Evolutionary conservation across 371 early-diverging fungal species (phyloP).

Genomic region (Chytridium lagenaria): DNA sequence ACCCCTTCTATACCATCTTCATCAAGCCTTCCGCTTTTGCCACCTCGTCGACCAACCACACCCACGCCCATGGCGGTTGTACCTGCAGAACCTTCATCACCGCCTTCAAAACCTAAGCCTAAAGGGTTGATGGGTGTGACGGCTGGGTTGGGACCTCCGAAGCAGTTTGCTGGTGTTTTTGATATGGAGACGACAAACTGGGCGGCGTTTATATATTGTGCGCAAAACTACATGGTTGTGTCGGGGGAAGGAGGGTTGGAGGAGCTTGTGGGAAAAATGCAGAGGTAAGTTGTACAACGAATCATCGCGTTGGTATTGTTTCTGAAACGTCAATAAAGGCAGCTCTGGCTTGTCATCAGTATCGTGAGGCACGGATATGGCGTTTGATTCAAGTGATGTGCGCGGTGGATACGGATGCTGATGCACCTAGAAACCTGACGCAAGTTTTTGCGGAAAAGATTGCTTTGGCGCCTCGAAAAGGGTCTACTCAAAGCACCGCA

Average conservation of each 20-base stretch:
- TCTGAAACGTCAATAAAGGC: constrained; percentile 52
- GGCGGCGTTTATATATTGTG: constrained; percentile 67
- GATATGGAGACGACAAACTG: constrained; percentile 37
- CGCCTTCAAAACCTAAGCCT: constrained; percentile 7
- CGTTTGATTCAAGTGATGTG: constrained; percentile 72
- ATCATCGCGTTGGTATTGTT: constrained; percentile 8
- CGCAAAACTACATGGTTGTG: constrained; percentile 66
- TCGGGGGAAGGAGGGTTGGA: constrained; percentile 48
- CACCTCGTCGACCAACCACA: not conserved
- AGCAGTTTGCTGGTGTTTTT: constrained; percentile 45
- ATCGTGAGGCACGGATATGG: constrained; percentile 82
- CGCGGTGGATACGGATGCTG: constrained; percentile 33
- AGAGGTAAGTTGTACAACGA: constrained; percentile 49
- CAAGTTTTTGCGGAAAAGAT: not conserved
- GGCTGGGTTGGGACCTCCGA: constrained; percentile 25
- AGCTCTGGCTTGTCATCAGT: constrained; percentile 69
- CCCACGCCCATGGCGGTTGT: constrained; percentile 12
- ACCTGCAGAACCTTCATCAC: constrained; percentile 25
- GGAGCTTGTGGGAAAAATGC: constrained; percentile 72
- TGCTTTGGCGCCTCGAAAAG: too few relatives aligned
- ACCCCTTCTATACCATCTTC: not conserved
- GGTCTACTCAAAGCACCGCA: too few relatives aligned
- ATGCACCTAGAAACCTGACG: constrained; percentile 26
- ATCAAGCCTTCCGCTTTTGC: not conserved
- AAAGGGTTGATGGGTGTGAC: constrained; percentile 13